Conservation (phyloP, 306 rosid species). For the Betula pendula region DNA sequence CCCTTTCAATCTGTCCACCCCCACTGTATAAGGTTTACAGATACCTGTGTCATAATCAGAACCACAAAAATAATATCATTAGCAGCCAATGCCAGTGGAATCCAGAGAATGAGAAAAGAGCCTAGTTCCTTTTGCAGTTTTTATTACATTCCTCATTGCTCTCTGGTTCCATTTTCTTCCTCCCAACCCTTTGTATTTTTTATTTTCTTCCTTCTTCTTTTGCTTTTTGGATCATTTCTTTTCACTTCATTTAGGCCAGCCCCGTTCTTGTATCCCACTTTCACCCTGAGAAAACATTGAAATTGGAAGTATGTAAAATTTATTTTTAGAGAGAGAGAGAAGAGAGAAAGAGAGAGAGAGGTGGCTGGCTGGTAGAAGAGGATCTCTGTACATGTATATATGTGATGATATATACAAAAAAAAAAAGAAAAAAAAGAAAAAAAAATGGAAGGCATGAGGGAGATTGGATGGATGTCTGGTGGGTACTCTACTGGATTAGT, state of each 20-base stretch:
- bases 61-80: constrained; percentile 53
- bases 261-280: constrained; percentile 38
- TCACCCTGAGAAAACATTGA: not conserved
- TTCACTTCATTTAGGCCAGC: constrained; percentile 40
- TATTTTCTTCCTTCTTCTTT: constrained; percentile 35
- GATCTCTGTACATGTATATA: constrained; percentile 61
- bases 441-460: constrained; percentile 50
- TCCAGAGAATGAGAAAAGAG: constrained; percentile 64
- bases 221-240: constrained; percentile 2
- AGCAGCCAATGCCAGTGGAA: constrained; percentile 57
- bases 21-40: constrained; percentile 43
- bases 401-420: constrained; percentile 61
- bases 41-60: constrained; percentile 59
- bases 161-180: constrained; percentile 62
- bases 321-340: constrained; percentile 40
- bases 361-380: constrained; percentile 51
- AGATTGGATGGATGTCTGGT: constrained; percentile 57
- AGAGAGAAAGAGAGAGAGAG: constrained; percentile 34
- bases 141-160: constrained; percentile 84
- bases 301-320: constrained; percentile 46
- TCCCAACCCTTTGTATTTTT: constrained; percentile 16
- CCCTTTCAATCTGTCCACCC: constrained; percentile 50
- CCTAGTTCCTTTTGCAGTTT: constrained; percentile 62
- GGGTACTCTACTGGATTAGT: constrained; percentile 55
- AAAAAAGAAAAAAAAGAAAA: not conserved